Evolutionary conservation across 2,329 filamentous ascomycete genomes (phyloP).

Genomic region (Incumbomyces delicatus): DNA sequence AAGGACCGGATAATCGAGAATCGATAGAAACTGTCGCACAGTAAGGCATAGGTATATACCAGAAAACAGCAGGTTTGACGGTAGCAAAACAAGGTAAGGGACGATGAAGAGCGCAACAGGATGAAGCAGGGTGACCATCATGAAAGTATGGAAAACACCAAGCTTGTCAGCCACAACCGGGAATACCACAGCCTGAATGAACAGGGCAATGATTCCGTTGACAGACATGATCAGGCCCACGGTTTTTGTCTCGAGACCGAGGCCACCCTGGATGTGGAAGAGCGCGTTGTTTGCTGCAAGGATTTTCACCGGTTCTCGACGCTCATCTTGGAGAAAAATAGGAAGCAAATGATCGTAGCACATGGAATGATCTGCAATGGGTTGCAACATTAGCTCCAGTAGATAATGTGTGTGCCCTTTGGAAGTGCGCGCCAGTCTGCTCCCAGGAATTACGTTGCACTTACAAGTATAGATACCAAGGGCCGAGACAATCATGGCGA

Average conservation of each 20-base stretch:
- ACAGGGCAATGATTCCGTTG: slow-evolving; percentile 61
- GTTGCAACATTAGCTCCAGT: neutral
- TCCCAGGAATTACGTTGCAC: neutral
- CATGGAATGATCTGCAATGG: slow-evolving; percentile 70
- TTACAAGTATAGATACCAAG: slow-evolving; percentile 67
- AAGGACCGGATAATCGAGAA: slow-evolving; percentile 58
- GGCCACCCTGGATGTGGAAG: slow-evolving; percentile 53
- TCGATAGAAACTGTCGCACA: slow-evolving; percentile 58
- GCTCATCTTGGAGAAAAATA: slow-evolving; percentile 81
- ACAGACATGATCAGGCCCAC: slow-evolving; percentile 60
- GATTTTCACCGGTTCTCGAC: slow-evolving; percentile 34
- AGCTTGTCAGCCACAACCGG: slow-evolving; percentile 53
- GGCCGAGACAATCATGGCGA: slow-evolving; percentile 69
- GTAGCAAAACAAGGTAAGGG: slow-evolving; percentile 55
- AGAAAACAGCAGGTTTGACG: slow-evolving; percentile 43
- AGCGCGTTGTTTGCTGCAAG: slow-evolving; percentile 26
- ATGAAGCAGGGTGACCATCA: slow-evolving; percentile 55
- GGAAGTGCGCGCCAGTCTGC: neutral
- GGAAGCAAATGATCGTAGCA: slow-evolving; percentile 85
- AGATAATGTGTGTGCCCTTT: no score
- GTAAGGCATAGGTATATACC: slow-evolving; percentile 58
- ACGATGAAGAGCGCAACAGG: slow-evolving; percentile 60
- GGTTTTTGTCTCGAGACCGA: slow-evolving; percentile 56
- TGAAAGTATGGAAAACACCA: slow-evolving; percentile 58
- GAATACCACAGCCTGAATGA: slow-evolving; percentile 64